These are phyloP conservation scores for Dipteronia sinensis DNA, from an alignment of 345 rosid genomes.

Conservation along the genomic window DNA sequence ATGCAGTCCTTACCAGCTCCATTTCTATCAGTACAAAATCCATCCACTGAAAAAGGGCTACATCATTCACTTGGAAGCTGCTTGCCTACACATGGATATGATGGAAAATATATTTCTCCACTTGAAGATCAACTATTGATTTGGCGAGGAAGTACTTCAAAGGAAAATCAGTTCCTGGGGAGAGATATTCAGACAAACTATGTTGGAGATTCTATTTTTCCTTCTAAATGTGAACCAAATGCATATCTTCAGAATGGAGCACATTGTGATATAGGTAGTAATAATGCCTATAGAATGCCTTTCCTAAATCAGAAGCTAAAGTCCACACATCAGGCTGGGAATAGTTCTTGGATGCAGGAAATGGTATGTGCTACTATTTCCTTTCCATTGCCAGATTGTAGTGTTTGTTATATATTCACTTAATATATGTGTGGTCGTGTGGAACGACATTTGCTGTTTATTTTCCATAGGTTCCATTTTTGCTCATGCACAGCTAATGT, in stretches of 20 bases:
- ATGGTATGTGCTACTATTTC: constrained; percentile 46
- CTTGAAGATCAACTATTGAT: constrained; percentile 32
- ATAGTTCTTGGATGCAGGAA: constrained; percentile 38
- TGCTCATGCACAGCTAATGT: not conserved
- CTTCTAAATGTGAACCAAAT: constrained; percentile 38
- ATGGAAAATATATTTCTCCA: constrained; percentile 33
- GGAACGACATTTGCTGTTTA: not conserved
- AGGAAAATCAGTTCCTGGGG: constrained; percentile 35
- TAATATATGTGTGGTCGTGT: constrained; percentile 7
- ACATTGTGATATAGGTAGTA: constrained; percentile 33
- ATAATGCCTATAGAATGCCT: constrained; percentile 24
- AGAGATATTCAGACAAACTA: constrained; percentile 39
- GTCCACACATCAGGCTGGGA: constrained; percentile 30
- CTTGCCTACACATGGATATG: constrained; percentile 38
- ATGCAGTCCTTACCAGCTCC: constrained; percentile 27
- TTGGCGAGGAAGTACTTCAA: constrained; percentile 30
- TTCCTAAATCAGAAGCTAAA: constrained; percentile 42
- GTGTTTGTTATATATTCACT: not conserved
- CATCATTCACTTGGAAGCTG: constrained; percentile 46
- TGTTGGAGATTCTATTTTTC: constrained; percentile 35
- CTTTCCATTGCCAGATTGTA: constrained; percentile 3
- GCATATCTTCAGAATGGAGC: constrained; percentile 35
- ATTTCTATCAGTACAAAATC: constrained; percentile 36
- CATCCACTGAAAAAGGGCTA: constrained; percentile 40
- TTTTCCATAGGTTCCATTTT: not conserved